Evolutionary conservation across 2,329 filamentous ascomycete species (phyloP).

Genomic region (Cyclaneusma minus): DNA sequence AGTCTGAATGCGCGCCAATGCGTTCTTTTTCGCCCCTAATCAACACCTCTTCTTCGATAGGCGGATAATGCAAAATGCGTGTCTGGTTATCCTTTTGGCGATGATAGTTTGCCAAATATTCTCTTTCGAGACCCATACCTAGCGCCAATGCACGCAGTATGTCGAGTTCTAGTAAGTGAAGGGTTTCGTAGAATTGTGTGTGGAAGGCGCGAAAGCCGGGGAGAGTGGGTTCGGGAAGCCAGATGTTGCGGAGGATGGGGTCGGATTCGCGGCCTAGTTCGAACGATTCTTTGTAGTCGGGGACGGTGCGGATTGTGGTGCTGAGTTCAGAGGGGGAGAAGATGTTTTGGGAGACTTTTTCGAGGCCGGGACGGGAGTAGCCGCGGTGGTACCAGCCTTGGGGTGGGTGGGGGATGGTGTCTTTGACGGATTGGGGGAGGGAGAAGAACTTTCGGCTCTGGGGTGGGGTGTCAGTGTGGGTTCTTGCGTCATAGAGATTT

Average conservation of each 20-base stretch:
- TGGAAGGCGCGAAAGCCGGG: too few species aligned
- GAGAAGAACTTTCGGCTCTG: slow-evolving; percentile 18
- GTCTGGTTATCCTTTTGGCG: slow-evolving; percentile 4
- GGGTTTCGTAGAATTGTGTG: too few species aligned
- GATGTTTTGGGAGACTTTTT: slow-evolving; percentile 21
- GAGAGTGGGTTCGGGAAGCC: too few species aligned
- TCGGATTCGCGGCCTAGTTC: too few species aligned
- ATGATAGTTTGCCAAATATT: slow-evolving; percentile 2
- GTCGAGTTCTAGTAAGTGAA: too few species aligned
- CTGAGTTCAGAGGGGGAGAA: too few species aligned
- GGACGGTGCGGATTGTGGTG: too few species aligned
- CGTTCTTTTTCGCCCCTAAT: slow-evolving; percentile 1
- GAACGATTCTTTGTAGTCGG: too few species aligned
- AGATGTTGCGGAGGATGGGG: too few species aligned
- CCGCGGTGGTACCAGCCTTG: slow-evolving; percentile 22
- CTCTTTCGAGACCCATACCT: slow-evolving; percentile 2
- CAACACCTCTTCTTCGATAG: slow-evolving; percentile 3
- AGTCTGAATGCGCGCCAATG: slow-evolving; percentile 8
- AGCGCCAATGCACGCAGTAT: slow-evolving; percentile 2
- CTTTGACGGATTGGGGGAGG: slow-evolving; percentile 17
- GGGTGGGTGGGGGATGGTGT: slow-evolving; percentile 18
- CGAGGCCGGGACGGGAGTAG: slow-evolving; percentile 20
- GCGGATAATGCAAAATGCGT: slow-evolving; percentile 8
- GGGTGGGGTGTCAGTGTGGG: background rate
- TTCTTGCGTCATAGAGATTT: too few species aligned